These are phyloP conservation scores for Ogataea neopini DNA, from an alignment of 805 yeast species.

Conservation along the genomic window DNA sequence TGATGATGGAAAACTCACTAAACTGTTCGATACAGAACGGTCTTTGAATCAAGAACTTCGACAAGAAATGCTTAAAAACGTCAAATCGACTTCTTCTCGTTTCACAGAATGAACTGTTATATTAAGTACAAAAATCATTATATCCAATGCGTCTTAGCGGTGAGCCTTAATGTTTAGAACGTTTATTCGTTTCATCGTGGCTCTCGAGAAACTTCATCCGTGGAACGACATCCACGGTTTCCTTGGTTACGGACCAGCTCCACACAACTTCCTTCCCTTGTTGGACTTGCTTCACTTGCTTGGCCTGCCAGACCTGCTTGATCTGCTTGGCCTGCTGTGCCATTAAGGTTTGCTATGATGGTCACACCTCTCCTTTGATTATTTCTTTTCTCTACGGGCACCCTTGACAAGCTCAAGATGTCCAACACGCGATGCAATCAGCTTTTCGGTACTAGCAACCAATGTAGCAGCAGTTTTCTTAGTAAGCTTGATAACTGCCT, in stretches of 20 bases:
- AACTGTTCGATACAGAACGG: constrained; percentile 26
- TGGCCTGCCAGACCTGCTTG: background rate
- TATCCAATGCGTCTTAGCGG: constrained; percentile 19
- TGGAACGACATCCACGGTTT: constrained; percentile 22
- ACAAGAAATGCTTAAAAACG: constrained; percentile 26
- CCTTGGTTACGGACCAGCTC: constrained; percentile 28
- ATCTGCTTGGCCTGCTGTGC: background rate
- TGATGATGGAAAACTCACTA: constrained; percentile 10
- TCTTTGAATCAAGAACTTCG: constrained; percentile 29
- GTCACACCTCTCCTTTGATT: constrained; percentile 34
- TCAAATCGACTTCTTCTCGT: constrained; percentile 11
- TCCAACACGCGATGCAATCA: constrained; percentile 88
- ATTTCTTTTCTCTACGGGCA: constrained; percentile 74
- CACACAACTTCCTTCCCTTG: too few relatives aligned
- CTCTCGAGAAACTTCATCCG: constrained; percentile 20
- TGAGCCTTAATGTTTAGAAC: constrained; percentile 2
- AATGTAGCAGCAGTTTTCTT: constrained; percentile 58
- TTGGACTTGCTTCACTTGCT: background rate
- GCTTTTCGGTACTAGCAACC: constrained; percentile 71
- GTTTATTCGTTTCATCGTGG: background rate
- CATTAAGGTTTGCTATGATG: background rate
- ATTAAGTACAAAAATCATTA: constrained; percentile 1
- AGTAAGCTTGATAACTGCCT: constrained; percentile 49
- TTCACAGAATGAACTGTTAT: constrained; percentile 16
- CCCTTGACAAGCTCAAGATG: constrained; percentile 92